These are phyloP conservation scores for Cubamyces sp. DNA, from an alignment of 768 basidiomycete genomes.

Conservation along the genomic window DNA sequence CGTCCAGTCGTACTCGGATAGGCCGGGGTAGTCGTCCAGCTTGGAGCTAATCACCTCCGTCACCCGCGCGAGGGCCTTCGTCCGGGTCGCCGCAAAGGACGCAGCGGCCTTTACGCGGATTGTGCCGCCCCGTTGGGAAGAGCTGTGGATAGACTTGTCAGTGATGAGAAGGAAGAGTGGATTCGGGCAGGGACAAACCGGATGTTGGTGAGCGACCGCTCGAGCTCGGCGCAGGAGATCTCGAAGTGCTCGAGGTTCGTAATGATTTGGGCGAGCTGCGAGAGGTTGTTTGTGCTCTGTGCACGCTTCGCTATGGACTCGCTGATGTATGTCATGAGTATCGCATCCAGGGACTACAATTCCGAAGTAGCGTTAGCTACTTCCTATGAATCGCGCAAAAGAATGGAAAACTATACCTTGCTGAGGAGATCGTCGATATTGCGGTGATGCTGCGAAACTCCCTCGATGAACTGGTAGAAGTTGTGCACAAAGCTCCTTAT, in stretches of 20 bases:
- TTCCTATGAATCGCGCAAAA: neutral
- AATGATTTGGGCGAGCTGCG: constrained; percentile 91
- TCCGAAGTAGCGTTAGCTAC: constrained; percentile 36
- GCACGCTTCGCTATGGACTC: constrained; percentile 77
- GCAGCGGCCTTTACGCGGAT: constrained; percentile 66
- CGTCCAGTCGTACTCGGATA: constrained; percentile 95
- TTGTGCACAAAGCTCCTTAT: constrained; percentile 90
- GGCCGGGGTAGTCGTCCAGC: constrained; percentile 93
- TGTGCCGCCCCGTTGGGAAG: constrained; percentile 81
- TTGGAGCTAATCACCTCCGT: constrained; percentile 85
- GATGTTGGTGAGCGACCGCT: constrained; percentile 79
- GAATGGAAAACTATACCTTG: constrained; percentile 55
- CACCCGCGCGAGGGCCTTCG: constrained; percentile 74
- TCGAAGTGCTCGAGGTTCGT: constrained; percentile 94
- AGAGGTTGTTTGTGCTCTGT: constrained; percentile 73
- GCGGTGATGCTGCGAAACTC: constrained; percentile 87
- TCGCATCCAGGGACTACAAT: constrained; percentile 73
- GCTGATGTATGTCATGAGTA: constrained; percentile 78
- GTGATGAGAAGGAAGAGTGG: neutral
- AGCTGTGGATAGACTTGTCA: constrained; percentile 46
- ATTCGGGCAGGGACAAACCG: constrained; percentile 50
- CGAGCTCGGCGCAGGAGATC: constrained; percentile 81
- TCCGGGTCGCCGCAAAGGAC: constrained; percentile 72
- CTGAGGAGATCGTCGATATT: constrained; percentile 91
- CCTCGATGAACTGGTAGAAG: constrained; percentile 96